phyloP scores from a whole-genome alignment of 2,329 filamentous ascomycete species.

The Alternaria alternata region DNA sequence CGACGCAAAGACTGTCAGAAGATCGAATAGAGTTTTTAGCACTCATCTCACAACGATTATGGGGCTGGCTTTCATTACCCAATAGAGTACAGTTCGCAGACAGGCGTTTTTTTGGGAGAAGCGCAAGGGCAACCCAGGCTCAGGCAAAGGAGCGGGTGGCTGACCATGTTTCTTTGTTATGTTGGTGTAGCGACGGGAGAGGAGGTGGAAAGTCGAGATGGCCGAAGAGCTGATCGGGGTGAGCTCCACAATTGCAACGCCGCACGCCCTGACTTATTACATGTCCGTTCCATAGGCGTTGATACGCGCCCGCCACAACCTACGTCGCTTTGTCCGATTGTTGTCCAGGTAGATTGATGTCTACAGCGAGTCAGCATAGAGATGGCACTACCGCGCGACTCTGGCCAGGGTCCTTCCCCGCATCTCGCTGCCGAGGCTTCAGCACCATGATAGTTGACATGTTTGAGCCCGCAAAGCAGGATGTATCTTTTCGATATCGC shows the following conservation, averaged over 20 bases:
- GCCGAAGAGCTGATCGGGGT: background rate
- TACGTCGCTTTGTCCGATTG: background rate
- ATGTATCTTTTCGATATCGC: background rate
- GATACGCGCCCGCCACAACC: background rate
- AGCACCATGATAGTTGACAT: background rate
- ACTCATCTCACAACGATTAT: background rate
- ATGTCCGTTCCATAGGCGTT: background rate
- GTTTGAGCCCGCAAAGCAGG: constrained; percentile 2
- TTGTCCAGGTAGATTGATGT: background rate
- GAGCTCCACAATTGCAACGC: background rate
- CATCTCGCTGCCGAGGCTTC: constrained; percentile 31
- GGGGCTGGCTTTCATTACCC: background rate
- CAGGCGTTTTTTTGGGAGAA: background rate
- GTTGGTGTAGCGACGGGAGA: background rate
- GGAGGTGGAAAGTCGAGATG: background rate
- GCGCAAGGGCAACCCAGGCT: background rate
- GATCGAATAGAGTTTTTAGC: background rate
- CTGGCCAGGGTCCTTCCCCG: constrained; percentile 20
- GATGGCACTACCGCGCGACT: background rate
- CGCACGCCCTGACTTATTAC: background rate
- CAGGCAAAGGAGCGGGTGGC: no score
- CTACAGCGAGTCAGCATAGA: background rate
- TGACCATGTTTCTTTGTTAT: background rate
- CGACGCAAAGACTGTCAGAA: background rate
- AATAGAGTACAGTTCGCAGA: background rate